Conservation (phyloP, 2,329 filamentous ascomycete genomes). For the Nothophoma quercina region DNA sequence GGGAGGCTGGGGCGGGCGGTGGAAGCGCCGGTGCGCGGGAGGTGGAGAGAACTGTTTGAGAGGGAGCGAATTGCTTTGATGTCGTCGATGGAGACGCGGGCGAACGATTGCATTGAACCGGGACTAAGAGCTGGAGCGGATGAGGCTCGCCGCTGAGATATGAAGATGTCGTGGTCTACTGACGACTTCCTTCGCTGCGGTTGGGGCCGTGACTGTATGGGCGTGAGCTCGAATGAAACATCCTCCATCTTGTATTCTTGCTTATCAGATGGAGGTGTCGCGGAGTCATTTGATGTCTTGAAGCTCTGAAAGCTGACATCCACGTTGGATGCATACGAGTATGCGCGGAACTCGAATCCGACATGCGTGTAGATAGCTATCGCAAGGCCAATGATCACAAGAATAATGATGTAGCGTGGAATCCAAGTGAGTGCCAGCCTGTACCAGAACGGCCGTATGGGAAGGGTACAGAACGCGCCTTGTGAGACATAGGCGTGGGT, state of each 20-base stretch:
- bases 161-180: constrained; percentile 21
- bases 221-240: constrained; percentile 10
- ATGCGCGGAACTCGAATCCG: constrained; percentile 50
- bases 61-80: neutral
- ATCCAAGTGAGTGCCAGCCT: constrained; percentile 74
- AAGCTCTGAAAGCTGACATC: constrained; percentile 21
- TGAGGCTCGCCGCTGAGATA: constrained; percentile 17
- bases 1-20: constrained; percentile 10
- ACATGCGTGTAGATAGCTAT: constrained; percentile 76
- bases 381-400: constrained; percentile 70
- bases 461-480: constrained; percentile 75
- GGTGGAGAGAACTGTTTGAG: constrained; percentile 8
- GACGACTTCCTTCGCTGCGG: constrained; percentile 19
- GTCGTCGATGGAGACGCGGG: constrained; percentile 1
- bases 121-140: neutral
- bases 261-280: constrained; percentile 2
- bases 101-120: neutral
- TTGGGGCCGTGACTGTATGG: neutral
- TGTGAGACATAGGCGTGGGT: constrained; percentile 65
- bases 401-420: constrained; percentile 74
- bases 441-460: constrained; percentile 72
- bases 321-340: constrained; percentile 34
- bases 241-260: constrained; percentile 8
- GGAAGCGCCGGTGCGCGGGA: neutral
- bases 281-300: constrained; percentile 21